Conservation (phyloP, 2,329 filamentous ascomycete genomes). For the Aspergillus puulaauensis region DNA sequence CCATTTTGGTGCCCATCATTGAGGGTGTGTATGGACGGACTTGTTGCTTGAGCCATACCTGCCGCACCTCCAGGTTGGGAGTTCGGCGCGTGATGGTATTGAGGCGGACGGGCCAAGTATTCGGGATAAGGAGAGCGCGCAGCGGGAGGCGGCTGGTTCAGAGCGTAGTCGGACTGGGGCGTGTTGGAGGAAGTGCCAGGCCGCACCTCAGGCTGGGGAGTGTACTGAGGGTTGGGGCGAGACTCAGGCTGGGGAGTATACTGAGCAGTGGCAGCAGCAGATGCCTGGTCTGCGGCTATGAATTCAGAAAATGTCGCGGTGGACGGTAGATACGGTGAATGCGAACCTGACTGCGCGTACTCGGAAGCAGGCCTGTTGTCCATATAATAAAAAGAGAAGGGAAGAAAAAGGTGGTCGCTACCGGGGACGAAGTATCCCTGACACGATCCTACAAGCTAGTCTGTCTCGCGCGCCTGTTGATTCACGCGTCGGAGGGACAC, state of each 20-base stretch:
- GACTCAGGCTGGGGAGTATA: slow-evolving; percentile 41
- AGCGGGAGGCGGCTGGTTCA: slow-evolving; percentile 68
- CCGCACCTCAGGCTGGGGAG: slow-evolving; percentile 77
- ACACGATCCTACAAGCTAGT: slow-evolving; percentile 22
- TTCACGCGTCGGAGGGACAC: slow-evolving; percentile 31
- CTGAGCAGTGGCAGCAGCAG: slow-evolving; percentile 64
- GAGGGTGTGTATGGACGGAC: slow-evolving; percentile 84
- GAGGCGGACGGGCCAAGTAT: slow-evolving; percentile 72
- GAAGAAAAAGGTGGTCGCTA: slow-evolving; percentile 20
- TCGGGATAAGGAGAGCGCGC: slow-evolving; percentile 85
- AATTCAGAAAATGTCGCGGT: slow-evolving; percentile 74
- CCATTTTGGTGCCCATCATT: slow-evolving; percentile 72
- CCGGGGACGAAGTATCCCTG: slow-evolving; percentile 17
- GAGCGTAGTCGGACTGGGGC: slow-evolving; percentile 84
- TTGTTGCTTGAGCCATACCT: slow-evolving; percentile 98
- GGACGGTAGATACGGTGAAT: slow-evolving; percentile 55
- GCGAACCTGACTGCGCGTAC: slow-evolving; percentile 88
- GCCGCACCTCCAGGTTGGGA: slow-evolving; percentile 71
- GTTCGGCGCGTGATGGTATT: slow-evolving; percentile 73
- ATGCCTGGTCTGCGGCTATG: slow-evolving; percentile 82
- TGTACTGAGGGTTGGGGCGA: slow-evolving; percentile 63
- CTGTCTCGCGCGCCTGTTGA: slow-evolving; percentile 25
- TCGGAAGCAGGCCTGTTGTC: slow-evolving; percentile 66
- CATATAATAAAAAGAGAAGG: slow-evolving; percentile 46
- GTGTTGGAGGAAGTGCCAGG: slow-evolving; percentile 67